These are phyloP conservation scores for Fusarium brachygibbosum DNA, from an alignment of 2,329 filamentous ascomycete species.

Conservation along the genomic window DNA sequence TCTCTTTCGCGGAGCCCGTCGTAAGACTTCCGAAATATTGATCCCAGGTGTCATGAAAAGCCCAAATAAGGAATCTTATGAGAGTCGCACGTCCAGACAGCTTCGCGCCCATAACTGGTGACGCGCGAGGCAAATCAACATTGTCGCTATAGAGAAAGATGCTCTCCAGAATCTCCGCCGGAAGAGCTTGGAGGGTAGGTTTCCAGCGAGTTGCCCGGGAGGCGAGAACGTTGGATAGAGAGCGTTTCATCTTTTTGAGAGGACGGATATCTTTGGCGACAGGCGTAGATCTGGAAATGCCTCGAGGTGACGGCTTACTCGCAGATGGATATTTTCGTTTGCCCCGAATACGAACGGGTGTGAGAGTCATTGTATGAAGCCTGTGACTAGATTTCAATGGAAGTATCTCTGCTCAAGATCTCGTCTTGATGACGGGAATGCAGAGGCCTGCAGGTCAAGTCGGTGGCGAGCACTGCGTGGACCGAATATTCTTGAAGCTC, in stretches of 20 bases:
- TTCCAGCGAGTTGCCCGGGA: conserved; percentile 46
- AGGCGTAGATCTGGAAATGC: background rate
- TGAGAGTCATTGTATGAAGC: conserved; percentile 59
- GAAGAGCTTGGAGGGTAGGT: conserved; percentile 56
- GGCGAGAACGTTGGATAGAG: conserved; percentile 51
- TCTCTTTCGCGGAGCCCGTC: conserved; percentile 1
- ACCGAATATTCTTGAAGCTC: background rate
- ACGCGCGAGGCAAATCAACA: conserved; percentile 61
- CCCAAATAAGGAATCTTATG: conserved; percentile 55
- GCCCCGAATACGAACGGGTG: conserved; percentile 63
- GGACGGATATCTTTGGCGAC: conserved; percentile 8
- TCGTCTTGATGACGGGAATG: background rate
- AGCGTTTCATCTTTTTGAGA: conserved; percentile 49
- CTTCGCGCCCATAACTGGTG: conserved; percentile 59
- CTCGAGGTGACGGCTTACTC: conserved; percentile 25
- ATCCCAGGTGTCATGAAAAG: conserved; percentile 57
- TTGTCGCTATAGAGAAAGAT: conserved; percentile 67
- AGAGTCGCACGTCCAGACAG: conserved; percentile 60
- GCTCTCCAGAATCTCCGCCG: conserved; percentile 66
- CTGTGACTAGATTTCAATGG: background rate
- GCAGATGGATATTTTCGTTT: conserved; percentile 60
- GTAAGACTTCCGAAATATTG: conserved; percentile 53
- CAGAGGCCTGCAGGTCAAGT: background rate
- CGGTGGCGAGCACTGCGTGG: background rate
- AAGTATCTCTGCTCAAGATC: background rate